Percentiles rank a stretch among this genome's conserved stretches.
phyloP scores from a whole-genome alignment of 2,329 filamentous ascomycete species.

The Teratosphaeria zuluensis region DNA sequence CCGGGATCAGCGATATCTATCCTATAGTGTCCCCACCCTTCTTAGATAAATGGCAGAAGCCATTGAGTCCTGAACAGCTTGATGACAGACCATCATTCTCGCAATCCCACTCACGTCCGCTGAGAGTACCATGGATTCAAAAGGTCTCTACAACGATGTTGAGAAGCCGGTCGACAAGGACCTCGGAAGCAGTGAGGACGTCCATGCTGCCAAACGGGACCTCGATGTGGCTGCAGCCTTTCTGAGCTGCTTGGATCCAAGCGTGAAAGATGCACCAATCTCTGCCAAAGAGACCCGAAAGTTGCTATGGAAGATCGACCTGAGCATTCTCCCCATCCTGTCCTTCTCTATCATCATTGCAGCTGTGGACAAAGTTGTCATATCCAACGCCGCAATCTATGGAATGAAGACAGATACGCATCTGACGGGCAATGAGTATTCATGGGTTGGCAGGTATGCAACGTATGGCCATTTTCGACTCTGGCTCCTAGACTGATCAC shows the following conservation, averaged over 20 bases:
- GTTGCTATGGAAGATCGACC: slow-evolving; percentile 1
- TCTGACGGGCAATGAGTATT: slow-evolving; percentile 40
- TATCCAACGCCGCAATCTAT: slow-evolving; percentile 2
- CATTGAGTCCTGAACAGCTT: background rate
- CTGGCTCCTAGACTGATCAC: background rate
- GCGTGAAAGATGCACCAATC: slow-evolving; percentile 16
- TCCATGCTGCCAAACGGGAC: background rate
- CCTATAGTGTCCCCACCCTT: background rate
- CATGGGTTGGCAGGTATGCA: background rate
- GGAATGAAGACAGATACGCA: slow-evolving; percentile 32
- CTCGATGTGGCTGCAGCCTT: slow-evolving; percentile 23
- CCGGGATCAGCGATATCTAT: background rate
- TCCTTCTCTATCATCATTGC: background rate
- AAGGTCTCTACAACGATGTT: background rate
- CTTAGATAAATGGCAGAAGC: background rate
- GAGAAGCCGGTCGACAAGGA: background rate
- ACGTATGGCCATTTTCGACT: background rate
- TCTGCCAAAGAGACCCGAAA: slow-evolving; percentile 4
- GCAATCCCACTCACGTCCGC: background rate
- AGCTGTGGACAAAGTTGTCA: slow-evolving; percentile 2
- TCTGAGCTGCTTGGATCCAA: slow-evolving; percentile 17
- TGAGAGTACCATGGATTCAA: background rate
- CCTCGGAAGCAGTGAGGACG: background rate
- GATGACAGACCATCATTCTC: no score
- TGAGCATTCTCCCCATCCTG: background rate